A percentile compares a stretch with the other conserved stretches of the same genome.
phyloP scores from a whole-genome alignment of 352 stramenopile genomes.

The Pilasporangium apinafurcum region DNA sequence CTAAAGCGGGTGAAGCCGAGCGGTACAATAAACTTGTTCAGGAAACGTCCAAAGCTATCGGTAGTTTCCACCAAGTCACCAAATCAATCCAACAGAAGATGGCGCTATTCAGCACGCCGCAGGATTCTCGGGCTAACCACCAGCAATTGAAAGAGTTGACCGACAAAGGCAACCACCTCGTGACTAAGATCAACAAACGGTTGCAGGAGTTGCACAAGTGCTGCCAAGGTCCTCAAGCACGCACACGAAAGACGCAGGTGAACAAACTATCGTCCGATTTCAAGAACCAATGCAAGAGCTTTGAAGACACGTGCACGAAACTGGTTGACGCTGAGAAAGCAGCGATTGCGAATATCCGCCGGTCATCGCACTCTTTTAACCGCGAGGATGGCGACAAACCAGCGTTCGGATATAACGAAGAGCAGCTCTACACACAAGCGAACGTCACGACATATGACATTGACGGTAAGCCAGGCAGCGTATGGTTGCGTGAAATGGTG shows the following conservation, averaged over 20 bases:
- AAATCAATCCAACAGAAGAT: constrained; percentile 61
- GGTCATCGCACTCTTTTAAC: constrained; percentile 40
- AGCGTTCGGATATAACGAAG: constrained; percentile 56
- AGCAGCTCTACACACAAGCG: constrained; percentile 59
- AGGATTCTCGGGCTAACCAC: constrained; percentile 55
- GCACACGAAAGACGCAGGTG: constrained; percentile 40
- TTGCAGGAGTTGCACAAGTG: constrained; percentile 36
- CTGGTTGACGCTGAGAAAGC: constrained; percentile 35
- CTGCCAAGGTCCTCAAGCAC: constrained; percentile 17
- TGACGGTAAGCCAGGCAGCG: constrained; percentile 20
- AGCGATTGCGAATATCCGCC: constrained; percentile 41
- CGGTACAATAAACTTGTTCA: constrained; percentile 44
- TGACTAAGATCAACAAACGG: constrained; percentile 44
- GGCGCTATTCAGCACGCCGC: constrained; percentile 42
- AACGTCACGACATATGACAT: constrained; percentile 60
- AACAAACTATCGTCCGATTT: constrained; percentile 53
- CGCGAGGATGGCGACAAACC: constrained; percentile 29
- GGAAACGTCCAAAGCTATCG: constrained; percentile 57
- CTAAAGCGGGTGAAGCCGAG: constrained; percentile 34
- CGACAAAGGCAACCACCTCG: constrained; percentile 53
- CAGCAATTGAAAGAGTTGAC: constrained; percentile 54
- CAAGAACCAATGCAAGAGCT: constrained; percentile 55
- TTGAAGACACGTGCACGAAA: constrained; percentile 47
- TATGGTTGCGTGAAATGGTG: neutral
- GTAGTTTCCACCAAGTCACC: constrained; percentile 50